Evolutionary conservation across 495 filamentous ascomycete species (phyloP).

Genomic region (Penicillium simplicissimum): DNA sequence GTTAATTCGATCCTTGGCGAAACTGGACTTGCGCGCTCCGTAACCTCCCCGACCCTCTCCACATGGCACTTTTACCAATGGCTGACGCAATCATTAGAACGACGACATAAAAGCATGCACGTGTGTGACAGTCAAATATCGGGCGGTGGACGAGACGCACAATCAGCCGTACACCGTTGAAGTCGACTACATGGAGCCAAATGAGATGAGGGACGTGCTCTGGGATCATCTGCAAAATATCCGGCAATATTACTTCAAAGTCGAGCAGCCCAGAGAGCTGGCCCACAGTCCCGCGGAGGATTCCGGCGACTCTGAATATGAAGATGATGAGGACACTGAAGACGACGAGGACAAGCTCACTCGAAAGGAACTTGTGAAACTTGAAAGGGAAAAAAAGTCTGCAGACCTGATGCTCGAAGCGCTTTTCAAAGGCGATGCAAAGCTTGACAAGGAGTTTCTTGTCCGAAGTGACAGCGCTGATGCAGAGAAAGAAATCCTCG

Average conservation of each 20-base stretch:
- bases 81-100: constrained; percentile 19
- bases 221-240: constrained; percentile 27
- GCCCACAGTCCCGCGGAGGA: no score
- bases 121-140: constrained; percentile 36
- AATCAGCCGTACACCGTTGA: constrained; percentile 28
- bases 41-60: constrained; percentile 10
- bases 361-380: not conserved
- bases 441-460: not conserved
- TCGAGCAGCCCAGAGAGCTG: constrained; percentile 8
- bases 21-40: constrained; percentile 28
- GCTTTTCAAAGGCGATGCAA: not conserved
- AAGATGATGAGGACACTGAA: not conserved
- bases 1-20: constrained; percentile 37
- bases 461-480: not conserved
- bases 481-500: not conserved
- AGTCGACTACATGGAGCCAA: constrained; percentile 28
- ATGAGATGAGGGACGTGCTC: constrained; percentile 27
- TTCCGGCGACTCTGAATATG: not conserved
- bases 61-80: not conserved
- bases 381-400: not conserved
- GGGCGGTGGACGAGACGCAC: constrained; percentile 22
- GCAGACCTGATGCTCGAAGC: not conserved
- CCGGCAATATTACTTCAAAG: constrained; percentile 19
- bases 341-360: not conserved
- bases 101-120: constrained; percentile 35